phyloP scores from a whole-genome alignment of 1,284 basidiomycete genomes.

The Anthracocystis panici-leucophaei region DNA sequence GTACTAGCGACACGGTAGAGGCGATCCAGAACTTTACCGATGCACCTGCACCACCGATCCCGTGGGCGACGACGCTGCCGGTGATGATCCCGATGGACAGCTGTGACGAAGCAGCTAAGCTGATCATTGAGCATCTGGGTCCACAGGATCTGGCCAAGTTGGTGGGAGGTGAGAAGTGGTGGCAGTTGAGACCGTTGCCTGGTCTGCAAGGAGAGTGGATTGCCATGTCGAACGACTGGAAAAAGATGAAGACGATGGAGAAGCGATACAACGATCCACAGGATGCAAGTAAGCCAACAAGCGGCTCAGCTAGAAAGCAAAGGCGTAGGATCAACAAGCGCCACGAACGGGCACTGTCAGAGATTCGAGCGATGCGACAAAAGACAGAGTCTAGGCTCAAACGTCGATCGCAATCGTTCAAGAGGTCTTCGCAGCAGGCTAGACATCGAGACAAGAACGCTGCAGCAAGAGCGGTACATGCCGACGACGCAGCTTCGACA shows the following conservation, averaged over 20 bases:
- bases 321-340: slow-evolving; percentile 31
- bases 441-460: not conserved
- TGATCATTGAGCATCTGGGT: slow-evolving; percentile 84
- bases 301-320: not conserved
- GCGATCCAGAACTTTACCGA: slow-evolving; percentile 73
- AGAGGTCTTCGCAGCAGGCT: slow-evolving; percentile 10
- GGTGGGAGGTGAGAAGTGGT: slow-evolving; percentile 94
- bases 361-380: slow-evolving; percentile 38
- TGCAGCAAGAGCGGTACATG: not conserved
- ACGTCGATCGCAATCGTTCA: slow-evolving; percentile 31
- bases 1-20: slow-evolving; percentile 67
- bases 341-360: slow-evolving; percentile 37
- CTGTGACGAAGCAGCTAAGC: slow-evolving; percentile 82
- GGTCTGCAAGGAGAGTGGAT: slow-evolving; percentile 93
- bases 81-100: slow-evolving; percentile 76
- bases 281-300: slow-evolving; percentile 5
- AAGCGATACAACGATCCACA: slow-evolving; percentile 20
- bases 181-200: slow-evolving; percentile 75
- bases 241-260: slow-evolving; percentile 62
- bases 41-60: slow-evolving; percentile 80
- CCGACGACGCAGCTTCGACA: slow-evolving; percentile 12
- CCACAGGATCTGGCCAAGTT: slow-evolving; percentile 81
- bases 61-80: slow-evolving; percentile 82
- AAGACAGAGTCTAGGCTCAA: slow-evolving; percentile 30
- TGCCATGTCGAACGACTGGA: slow-evolving; percentile 73